phyloP scores from a whole-genome alignment of 2,329 filamentous ascomycete genomes.

The Aspergillus cejpii region DNA sequence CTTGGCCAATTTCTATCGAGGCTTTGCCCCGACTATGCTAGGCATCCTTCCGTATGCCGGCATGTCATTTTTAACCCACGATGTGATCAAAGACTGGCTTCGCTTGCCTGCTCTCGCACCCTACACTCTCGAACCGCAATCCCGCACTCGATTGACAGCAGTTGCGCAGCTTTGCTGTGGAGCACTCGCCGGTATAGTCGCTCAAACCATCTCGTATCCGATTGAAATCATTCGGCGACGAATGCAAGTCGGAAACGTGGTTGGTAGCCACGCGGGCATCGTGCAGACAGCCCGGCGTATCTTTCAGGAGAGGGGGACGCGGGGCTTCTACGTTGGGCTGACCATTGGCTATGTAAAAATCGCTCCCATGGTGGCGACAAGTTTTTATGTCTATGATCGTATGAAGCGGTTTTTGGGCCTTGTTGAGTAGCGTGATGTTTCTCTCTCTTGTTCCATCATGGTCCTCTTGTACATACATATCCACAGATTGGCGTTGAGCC shows the following conservation, averaged over 20 bases:
- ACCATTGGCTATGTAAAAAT: constrained; percentile 2
- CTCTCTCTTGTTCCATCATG: too few species aligned
- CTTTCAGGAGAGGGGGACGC: background rate
- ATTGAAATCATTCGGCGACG: background rate
- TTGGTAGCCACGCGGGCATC: background rate
- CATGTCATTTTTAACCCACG: constrained; percentile 1
- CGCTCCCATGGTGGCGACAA: constrained; percentile 1
- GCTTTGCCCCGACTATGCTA: too few species aligned
- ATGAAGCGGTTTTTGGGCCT: background rate
- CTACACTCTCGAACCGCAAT: background rate
- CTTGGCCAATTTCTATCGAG: background rate
- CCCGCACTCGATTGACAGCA: background rate
- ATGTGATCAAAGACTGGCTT: background rate
- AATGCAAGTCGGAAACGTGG: background rate
- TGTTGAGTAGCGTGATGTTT: too few species aligned
- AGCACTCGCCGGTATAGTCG: too few species aligned
- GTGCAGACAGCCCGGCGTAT: background rate
- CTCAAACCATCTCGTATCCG: background rate
- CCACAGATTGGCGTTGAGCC: too few species aligned
- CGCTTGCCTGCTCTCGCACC: background rate
- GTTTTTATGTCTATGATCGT: background rate
- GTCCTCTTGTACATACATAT: too few species aligned
- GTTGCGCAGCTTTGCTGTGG: too few species aligned
- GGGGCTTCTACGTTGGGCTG: background rate
- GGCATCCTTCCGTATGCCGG: constrained; percentile 1